Conservation (phyloP, 345 rosid species). For the Hevea brasiliensis region DNA sequence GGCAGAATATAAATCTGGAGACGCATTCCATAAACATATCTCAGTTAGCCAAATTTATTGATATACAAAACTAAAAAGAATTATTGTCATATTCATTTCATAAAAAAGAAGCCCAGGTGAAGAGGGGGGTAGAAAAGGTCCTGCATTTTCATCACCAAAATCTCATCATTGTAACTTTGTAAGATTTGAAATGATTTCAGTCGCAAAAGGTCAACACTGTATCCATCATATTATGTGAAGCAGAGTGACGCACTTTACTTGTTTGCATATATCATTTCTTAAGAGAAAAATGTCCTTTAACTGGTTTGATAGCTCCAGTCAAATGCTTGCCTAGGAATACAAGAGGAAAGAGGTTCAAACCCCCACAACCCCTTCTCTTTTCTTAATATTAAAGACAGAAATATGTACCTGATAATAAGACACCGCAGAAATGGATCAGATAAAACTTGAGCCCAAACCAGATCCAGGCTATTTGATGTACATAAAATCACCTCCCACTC, state of each 20-base stretch:
- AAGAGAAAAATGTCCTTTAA: background rate
- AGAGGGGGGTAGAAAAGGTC: background rate
- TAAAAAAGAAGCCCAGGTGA: background rate
- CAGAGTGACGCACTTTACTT: constrained; percentile 3
- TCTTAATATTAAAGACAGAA: background rate
- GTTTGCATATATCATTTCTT: background rate
- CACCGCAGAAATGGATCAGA: constrained; percentile 86
- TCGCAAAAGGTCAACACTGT: background rate
- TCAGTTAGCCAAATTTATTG: background rate
- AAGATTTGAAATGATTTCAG: background rate
- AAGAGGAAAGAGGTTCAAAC: background rate
- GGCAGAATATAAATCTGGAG: constrained; percentile 89
- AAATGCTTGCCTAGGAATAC: background rate
- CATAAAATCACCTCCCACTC: constrained; percentile 90
- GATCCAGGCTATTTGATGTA: constrained; percentile 68
- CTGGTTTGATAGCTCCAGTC: background rate
- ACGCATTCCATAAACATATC: background rate
- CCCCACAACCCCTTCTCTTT: background rate
- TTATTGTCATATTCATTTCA: background rate
- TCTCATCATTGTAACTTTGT: background rate
- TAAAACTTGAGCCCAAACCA: constrained; percentile 92
- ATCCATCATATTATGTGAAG: background rate
- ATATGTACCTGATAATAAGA: constrained; percentile 75
- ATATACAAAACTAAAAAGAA: background rate
- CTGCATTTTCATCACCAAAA: background rate